A percentile compares a stretch with the other conserved stretches of the same genome.
These are phyloP conservation scores for Acer saccharum DNA, from an alignment of 345 rosid genomes.

Conservation along the genomic window DNA sequence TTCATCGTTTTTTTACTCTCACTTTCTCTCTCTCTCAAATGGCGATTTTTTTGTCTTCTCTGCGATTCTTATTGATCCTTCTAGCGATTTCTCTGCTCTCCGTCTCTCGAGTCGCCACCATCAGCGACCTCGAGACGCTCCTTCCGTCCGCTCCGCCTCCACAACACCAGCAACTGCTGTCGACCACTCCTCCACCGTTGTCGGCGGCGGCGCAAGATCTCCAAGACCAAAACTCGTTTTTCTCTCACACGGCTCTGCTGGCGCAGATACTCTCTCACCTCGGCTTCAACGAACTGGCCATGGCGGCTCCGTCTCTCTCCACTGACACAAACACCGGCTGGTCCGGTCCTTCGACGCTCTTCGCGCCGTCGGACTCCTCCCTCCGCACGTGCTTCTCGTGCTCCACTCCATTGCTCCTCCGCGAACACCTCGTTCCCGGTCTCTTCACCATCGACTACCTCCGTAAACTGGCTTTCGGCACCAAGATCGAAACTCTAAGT, in stretches of 20 bases:
- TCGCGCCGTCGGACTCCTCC: constrained; percentile 64
- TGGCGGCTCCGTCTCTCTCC: constrained; percentile 51
- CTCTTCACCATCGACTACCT: constrained; percentile 60
- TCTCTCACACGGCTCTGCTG: constrained; percentile 39
- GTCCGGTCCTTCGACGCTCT: constrained; percentile 71
- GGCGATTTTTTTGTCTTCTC: constrained; percentile 23
- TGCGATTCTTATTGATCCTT: constrained; percentile 6
- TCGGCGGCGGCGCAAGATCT: constrained; percentile 15
- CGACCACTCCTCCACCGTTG: neutral
- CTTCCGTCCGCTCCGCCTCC: neutral
- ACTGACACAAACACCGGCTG: constrained; percentile 34
- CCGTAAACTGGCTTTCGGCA: constrained; percentile 53
- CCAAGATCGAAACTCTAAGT: constrained; percentile 57
- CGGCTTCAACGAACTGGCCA: constrained; percentile 62
- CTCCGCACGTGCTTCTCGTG: constrained; percentile 52
- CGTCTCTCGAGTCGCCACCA: constrained; percentile 12
- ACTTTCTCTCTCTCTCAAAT: constrained; percentile 17
- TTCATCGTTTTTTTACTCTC: no score
- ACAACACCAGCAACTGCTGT: neutral
- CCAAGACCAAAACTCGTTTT: constrained; percentile 23
- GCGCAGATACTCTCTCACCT: constrained; percentile 63
- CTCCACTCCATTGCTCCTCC: constrained; percentile 51
- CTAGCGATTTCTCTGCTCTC: constrained; percentile 17
- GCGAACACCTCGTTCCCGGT: constrained; percentile 70
- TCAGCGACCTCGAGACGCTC: neutral